phyloP scores from a whole-genome alignment of 2,329 filamentous ascomycete species.

The Nigrospora osmanthi region DNA sequence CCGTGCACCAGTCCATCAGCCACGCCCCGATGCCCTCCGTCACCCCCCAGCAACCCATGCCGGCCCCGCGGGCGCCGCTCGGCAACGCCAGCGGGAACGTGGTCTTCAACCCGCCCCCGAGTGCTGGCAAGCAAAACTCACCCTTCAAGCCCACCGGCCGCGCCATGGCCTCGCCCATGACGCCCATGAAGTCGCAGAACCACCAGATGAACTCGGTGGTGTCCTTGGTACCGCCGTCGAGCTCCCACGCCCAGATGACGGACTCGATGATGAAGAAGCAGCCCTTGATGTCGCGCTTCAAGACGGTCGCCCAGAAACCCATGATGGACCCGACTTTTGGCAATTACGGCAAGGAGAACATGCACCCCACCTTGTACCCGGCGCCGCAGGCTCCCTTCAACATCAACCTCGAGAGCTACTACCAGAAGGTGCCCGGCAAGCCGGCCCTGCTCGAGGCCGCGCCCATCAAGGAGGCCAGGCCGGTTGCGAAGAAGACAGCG shows the following conservation, averaged over 20 bases:
- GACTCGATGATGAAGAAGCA: constrained; percentile 64
- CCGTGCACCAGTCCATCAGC: constrained; percentile 38
- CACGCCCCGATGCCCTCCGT: constrained; percentile 47
- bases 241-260: constrained; percentile 43
- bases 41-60: constrained; percentile 30
- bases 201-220: constrained; percentile 61
- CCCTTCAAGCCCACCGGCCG: constrained; percentile 57
- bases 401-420: constrained; percentile 43
- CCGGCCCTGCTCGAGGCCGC: constrained; percentile 66
- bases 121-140: constrained; percentile 49
- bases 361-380: constrained; percentile 42
- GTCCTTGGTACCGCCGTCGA: constrained; percentile 59
- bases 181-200: constrained; percentile 47
- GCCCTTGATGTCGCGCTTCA: constrained; percentile 50
- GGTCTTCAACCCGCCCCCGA: constrained; percentile 53
- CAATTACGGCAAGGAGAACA: constrained; percentile 48
- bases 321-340: constrained; percentile 29
- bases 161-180: constrained; percentile 49
- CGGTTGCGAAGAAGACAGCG: constrained; percentile 65
- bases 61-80: constrained; percentile 36
- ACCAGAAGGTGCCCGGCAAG: constrained; percentile 45
- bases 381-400: constrained; percentile 30
- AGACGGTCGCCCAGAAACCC: constrained; percentile 47
- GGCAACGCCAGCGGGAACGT: constrained; percentile 52
- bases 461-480: constrained; percentile 60